Percentiles rank a stretch among this genome's conserved stretches.
phyloP scores from a whole-genome alignment of 257 asterid genomes.

The Echium plantagineum region DNA sequence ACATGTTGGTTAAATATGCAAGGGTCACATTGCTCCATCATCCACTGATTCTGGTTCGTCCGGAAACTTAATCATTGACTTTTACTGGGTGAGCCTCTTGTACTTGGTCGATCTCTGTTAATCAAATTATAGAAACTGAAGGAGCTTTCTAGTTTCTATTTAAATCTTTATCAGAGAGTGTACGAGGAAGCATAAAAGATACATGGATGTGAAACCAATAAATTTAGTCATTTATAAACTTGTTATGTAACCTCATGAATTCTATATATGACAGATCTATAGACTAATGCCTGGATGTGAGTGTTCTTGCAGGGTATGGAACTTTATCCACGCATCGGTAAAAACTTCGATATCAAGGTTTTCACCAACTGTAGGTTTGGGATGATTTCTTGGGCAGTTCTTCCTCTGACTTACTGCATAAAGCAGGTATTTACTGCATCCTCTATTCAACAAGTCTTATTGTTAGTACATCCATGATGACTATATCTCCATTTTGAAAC shows the following conservation, averaged over 20 bases:
- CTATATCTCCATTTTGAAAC: too few species aligned
- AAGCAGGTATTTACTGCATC: constrained; percentile 55
- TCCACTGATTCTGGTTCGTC: constrained; percentile 85
- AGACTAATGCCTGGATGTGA: background rate
- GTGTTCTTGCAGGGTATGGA: constrained; percentile 77
- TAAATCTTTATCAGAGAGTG: background rate
- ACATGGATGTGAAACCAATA: background rate
- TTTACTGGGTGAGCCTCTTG: constrained; percentile 70
- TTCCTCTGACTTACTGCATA: constrained; percentile 86
- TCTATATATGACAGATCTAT: too few species aligned
- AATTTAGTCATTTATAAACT: too few species aligned
- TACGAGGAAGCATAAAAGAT: background rate
- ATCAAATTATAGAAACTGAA: background rate
- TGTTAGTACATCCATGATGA: too few species aligned
- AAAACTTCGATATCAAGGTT: constrained; percentile 86
- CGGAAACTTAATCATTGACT: constrained; percentile 81
- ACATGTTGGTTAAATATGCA: constrained; percentile 18
- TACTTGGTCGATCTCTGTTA: background rate
- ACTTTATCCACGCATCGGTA: constrained; percentile 94
- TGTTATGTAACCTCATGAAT: too few species aligned
- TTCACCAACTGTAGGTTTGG: constrained; percentile 97
- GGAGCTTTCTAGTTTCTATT: background rate
- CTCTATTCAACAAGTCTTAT: background rate
- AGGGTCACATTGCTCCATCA: constrained; percentile 88
- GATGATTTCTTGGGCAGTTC: constrained; percentile 99